phyloP scores from a whole-genome alignment of 768 basidiomycete species.

The Auriscalpium orientale region DNA sequence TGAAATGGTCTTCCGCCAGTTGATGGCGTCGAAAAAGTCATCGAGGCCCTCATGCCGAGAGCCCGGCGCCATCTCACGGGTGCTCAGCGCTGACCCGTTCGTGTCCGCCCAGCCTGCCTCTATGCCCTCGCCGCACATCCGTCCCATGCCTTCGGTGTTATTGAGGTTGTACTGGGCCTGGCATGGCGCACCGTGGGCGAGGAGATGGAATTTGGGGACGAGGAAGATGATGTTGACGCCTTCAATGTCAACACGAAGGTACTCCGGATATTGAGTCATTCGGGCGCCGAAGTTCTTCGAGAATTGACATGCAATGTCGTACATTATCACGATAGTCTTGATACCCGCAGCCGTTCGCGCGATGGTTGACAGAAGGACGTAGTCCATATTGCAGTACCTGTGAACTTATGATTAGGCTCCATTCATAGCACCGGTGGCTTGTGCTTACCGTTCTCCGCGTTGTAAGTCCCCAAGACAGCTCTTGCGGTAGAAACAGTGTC shows the following conservation, averaged over 20 bases:
- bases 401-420: background rate
- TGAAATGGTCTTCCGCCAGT: constrained; percentile 4
- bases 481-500: background rate
- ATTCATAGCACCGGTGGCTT: background rate
- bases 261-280: background rate
- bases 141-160: constrained; percentile 4
- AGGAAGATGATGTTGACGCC: background rate
- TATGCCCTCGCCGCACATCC: constrained; percentile 14
- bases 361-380: constrained; percentile 8
- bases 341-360: background rate
- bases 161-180: constrained; percentile 9
- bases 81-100: constrained; percentile 3
- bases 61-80: constrained; percentile 11
- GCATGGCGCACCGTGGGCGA: constrained; percentile 13
- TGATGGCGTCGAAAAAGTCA: constrained; percentile 8
- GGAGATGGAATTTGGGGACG: constrained; percentile 11
- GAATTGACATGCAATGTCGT: constrained; percentile 2
- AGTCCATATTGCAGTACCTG: constrained; percentile 20
- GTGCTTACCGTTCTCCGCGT: background rate
- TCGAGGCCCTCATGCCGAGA: constrained; percentile 8
- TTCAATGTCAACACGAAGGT: background rate
- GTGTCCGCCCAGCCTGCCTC: constrained; percentile 13
- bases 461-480: background rate
- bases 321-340: background rate
- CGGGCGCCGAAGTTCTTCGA: background rate